phyloP scores from a whole-genome alignment of 2,329 filamentous ascomycete genomes.

The Fusarium concolor region DNA sequence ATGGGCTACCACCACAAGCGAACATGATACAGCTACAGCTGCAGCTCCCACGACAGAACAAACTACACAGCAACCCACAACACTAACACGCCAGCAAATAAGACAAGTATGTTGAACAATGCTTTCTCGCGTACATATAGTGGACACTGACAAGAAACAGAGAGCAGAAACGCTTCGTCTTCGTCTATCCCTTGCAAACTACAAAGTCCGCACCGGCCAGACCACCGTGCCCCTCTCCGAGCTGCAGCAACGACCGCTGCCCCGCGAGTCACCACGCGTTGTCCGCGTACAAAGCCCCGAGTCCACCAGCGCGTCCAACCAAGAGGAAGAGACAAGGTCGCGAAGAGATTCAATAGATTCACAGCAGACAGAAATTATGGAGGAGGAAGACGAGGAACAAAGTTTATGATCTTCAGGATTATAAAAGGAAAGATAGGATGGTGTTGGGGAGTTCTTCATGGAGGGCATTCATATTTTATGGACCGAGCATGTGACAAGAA shows the following conservation, averaged over 20 bases:
- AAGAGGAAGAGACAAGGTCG: constrained; percentile 8
- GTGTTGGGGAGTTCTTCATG: constrained; percentile 28
- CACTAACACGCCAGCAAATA: constrained; percentile 64
- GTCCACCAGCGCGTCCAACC: constrained; percentile 1
- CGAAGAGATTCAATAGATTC: constrained; percentile 35
- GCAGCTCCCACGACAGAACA: constrained; percentile 18
- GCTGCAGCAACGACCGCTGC: constrained; percentile 59
- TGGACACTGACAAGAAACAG: constrained; percentile 50
- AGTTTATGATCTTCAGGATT: background rate
- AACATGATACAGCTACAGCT: constrained; percentile 54
- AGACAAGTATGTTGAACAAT: constrained; percentile 56
- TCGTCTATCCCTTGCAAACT: constrained; percentile 76
- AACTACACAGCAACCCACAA: constrained; percentile 13
- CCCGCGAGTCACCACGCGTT: constrained; percentile 34
- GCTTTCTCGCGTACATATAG: background rate
- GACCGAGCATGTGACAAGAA: constrained; percentile 14
- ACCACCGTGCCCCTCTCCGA: constrained; percentile 72
- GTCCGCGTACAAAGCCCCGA: constrained; percentile 45
- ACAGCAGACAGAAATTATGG: constrained; percentile 30
- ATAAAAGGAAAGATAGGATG: constrained; percentile 1
- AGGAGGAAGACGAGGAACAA: constrained; percentile 12
- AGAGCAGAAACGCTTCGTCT: constrained; percentile 74
- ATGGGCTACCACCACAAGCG: constrained; percentile 62
- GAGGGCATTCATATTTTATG: constrained; percentile 12
- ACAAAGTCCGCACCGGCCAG: constrained; percentile 81